Base-by-base conservation (phyloP, 148 eudicot genomes). In the Nyssa sinensis region DNA sequence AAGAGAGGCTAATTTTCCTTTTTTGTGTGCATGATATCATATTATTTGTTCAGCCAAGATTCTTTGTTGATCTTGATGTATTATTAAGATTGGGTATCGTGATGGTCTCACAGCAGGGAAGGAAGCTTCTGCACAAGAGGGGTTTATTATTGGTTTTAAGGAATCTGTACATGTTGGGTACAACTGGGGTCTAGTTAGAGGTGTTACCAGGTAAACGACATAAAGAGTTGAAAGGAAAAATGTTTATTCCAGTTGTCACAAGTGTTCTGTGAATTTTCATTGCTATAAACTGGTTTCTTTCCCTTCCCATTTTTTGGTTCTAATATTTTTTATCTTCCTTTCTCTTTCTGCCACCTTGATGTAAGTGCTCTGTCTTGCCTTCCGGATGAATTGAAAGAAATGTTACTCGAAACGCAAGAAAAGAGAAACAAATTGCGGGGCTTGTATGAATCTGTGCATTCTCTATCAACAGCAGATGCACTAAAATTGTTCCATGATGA, bases 41-140 rank as follows among this genome's bases (percentile, higher is more conserved):
- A 55, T 55, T 55, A 44, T 19, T 55, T 55, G 5, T 21, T 71
- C 31, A 12, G 28, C 47, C 30, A 59, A 60, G n/a, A 44, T 60
- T 2, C 32, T 49, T 55, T 60, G 70, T 62, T 2, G 9, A 44
- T 70, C 65, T 23, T 79, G 37, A 67, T 76, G 66, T 47, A 64
- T 78, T 49, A 33, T 39, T 66, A 95, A n/a, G 98, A 85, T 85
- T 66, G 97, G 97, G 75, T 93, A 93, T 76, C 91, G 99, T 41
- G 97, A 89, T 71, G 94, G 98, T 37, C 72, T 90, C 71, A 75
- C 80, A 51, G 89, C 92, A 30, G 97, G 94, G 59, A 80, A 84
- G 77, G 87, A 86, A 78, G 93, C 89, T 79, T 82, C 91, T 59
- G 96, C 89, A 35, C 99, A 95, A 78, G 91, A 88, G 66, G 97